Percentiles rank a stretch among this genome's conserved stretches.
Conservation (phyloP, 148 eudicot genomes). For the Cornus kousa region DNA sequence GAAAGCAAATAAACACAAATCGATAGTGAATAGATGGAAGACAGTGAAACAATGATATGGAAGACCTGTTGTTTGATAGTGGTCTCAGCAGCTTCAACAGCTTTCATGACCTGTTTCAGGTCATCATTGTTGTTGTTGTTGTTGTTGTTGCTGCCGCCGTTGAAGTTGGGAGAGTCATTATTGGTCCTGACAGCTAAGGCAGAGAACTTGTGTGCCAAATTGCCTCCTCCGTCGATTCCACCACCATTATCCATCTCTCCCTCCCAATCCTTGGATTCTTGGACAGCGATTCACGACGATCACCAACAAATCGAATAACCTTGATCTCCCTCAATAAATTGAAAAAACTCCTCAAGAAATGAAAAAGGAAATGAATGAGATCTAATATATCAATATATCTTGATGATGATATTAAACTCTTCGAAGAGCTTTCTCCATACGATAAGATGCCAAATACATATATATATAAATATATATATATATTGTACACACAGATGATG, state of each 20-base stretch:
- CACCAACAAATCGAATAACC: neutral
- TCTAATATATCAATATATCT: too few species aligned
- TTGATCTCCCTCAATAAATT: neutral
- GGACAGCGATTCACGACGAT: neutral
- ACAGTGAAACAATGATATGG: neutral
- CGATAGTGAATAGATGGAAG: neutral
- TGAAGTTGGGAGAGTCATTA: constrained; percentile 11
- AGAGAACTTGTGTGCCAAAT: constrained; percentile 25
- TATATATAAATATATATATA: too few species aligned
- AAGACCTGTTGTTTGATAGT: constrained; percentile 49
- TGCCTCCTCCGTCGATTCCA: constrained; percentile 18
- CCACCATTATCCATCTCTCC: constrained; percentile 28
- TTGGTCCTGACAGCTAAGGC: constrained; percentile 17
- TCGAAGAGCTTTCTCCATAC: too few species aligned
- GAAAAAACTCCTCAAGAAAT: too few species aligned
- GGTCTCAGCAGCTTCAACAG: constrained; percentile 58
- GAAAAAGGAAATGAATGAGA: neutral
- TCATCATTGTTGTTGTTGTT: constrained; percentile 24
- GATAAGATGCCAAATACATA: too few species aligned
- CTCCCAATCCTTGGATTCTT: neutral
- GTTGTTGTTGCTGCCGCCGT: neutral
- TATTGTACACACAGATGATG: too few species aligned
- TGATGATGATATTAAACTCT: too few species aligned
- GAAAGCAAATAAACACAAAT: neutral
- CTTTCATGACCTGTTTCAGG: constrained; percentile 52